phyloP scores from a whole-genome alignment of 192 early-diverging fungal genomes.

The Pilaira anomala region DNA sequence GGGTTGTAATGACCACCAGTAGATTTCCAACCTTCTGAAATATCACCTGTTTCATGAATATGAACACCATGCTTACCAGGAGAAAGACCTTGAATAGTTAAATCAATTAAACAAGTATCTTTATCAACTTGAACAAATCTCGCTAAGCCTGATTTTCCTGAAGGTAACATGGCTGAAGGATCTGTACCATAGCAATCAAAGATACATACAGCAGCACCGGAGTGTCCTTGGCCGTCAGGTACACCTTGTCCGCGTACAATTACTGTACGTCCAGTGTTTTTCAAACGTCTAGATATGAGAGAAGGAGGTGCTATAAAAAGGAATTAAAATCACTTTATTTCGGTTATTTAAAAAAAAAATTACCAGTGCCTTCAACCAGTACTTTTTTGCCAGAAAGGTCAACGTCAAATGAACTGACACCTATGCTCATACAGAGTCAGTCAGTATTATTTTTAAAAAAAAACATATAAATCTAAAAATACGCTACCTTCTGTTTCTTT shows the following conservation, averaged over 20 bases:
- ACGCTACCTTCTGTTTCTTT: slow-evolving; percentile 37
- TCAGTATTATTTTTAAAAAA: neutral
- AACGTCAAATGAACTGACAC: slow-evolving; percentile 62
- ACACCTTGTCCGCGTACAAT: slow-evolving; percentile 79
- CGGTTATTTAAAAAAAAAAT: slow-evolving; percentile 19
- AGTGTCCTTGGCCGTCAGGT: slow-evolving; percentile 51
- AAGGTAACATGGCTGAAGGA: slow-evolving; percentile 7
- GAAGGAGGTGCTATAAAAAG: slow-evolving; percentile 58
- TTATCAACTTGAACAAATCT: slow-evolving; percentile 77
- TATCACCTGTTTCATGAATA: slow-evolving; percentile 81
- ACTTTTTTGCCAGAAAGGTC: slow-evolving; percentile 70
- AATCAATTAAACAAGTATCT: slow-evolving; percentile 73
- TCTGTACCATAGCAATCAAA: slow-evolving; percentile 61
- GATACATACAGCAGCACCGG: slow-evolving; percentile 89
- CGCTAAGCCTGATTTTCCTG: slow-evolving; percentile 59
- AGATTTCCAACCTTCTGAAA: slow-evolving; percentile 54
- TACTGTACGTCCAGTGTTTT: slow-evolving; percentile 67
- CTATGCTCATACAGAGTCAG: slow-evolving; percentile 27
- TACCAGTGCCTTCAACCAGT: slow-evolving; percentile 67
- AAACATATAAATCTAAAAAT: neutral
- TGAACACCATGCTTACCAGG: slow-evolving; percentile 66
- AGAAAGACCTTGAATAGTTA: slow-evolving; percentile 66
- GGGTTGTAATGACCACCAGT: slow-evolving; percentile 57
- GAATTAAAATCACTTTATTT: slow-evolving; percentile 1
- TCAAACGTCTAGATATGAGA: slow-evolving; percentile 55